Percentiles rank a stretch among this genome's conserved stretches.
Conservation (phyloP, 257 asterid genomes). For the Solanum sitiens region DNA sequence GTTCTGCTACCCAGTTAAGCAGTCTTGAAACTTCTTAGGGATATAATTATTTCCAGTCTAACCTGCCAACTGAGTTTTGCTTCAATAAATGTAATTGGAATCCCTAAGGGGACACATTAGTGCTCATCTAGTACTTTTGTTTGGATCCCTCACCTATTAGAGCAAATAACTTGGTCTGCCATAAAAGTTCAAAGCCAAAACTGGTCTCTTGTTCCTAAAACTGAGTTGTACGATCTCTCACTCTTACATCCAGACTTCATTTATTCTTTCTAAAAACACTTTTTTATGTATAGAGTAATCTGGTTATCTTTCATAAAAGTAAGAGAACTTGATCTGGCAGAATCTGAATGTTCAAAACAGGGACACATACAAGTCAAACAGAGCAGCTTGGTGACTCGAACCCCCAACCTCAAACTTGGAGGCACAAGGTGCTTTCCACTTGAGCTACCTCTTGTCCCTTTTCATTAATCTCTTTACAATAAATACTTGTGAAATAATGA, state of each 20-base stretch:
- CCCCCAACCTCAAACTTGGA: not conserved
- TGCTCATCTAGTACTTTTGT: not conserved
- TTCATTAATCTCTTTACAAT: not conserved
- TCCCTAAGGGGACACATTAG: not conserved
- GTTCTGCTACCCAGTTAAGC: not conserved
- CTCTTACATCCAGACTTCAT: not conserved
- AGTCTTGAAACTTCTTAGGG: not conserved
- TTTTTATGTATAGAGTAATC: not conserved
- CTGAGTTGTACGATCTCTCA: not conserved
- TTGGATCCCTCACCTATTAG: not conserved
- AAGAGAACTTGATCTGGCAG: not conserved
- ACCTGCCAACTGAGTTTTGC: not conserved
- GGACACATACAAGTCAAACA: not conserved
- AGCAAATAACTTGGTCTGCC: not conserved
- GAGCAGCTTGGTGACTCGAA: not conserved
- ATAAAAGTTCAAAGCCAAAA: not conserved
- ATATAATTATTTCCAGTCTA: not conserved
- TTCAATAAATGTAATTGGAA: not conserved
- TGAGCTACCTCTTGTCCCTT: not conserved
- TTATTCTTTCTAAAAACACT: not conserved
- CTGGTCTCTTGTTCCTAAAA: not conserved
- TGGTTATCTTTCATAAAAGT: not conserved
- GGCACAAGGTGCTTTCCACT: not conserved
- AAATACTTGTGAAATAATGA: not conserved
- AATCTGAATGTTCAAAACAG: not conserved